Conservation (phyloP, 257 asterid species). For the Lantana camara region DNA sequence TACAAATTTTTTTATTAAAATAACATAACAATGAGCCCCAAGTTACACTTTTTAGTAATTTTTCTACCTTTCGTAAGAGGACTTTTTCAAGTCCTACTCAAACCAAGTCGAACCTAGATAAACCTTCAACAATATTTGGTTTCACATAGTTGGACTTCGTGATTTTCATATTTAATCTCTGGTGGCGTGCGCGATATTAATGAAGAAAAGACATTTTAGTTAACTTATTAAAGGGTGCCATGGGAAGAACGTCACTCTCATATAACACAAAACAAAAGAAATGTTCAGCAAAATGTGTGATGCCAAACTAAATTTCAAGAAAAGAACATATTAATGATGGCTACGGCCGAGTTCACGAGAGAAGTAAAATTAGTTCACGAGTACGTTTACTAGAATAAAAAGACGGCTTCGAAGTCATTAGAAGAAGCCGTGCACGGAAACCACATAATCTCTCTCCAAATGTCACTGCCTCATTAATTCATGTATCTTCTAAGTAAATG, state of each 20-base stretch:
- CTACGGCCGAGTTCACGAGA: conserved; percentile 47
- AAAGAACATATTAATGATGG: neutral
- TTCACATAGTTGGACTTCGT: no score
- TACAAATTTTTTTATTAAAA: no score
- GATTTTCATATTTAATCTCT: no score
- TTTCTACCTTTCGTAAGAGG: no score
- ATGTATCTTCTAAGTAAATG: neutral
- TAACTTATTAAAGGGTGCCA: no score
- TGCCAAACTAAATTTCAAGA: conserved; percentile 12
- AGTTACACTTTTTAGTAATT: no score
- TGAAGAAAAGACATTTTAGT: no score
- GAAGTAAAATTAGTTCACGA: conserved; percentile 56
- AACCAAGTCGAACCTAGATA: no score
- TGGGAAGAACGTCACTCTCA: neutral
- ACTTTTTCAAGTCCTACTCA: no score
- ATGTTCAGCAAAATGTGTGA: conserved; percentile 21
- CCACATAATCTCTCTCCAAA: conserved; percentile 26
- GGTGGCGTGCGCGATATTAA: no score
- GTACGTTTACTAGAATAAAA: conserved; percentile 34
- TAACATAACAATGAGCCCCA: no score
- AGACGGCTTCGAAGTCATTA: conserved; percentile 32
- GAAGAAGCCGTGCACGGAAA: neutral
- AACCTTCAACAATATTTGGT: no score
- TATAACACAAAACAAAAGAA: conserved; percentile 1
- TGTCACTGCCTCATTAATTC: conserved; percentile 20